Conservation (phyloP, 768 basidiomycete species). For the Paxillus involutus region DNA sequence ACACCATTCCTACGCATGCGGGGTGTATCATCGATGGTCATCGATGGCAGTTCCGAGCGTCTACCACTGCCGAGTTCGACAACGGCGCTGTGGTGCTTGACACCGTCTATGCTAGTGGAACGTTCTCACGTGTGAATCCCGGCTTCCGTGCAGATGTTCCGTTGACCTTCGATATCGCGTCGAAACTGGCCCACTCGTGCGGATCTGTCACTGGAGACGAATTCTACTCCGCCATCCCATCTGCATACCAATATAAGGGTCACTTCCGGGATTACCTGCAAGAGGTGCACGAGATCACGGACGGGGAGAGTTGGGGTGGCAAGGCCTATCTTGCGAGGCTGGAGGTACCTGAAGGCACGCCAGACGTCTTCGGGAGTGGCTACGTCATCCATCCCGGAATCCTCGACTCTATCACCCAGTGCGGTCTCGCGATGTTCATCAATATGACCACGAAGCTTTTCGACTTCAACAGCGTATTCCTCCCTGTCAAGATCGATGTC, state of each 20-base stretch:
- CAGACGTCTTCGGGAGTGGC: slow-evolving; percentile 9
- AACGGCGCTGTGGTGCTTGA: slow-evolving; percentile 10
- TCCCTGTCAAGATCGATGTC: slow-evolving; percentile 14
- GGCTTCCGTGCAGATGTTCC: slow-evolving; percentile 1
- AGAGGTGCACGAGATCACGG: slow-evolving; percentile 3
- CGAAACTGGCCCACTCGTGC: background rate
- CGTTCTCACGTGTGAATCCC: slow-evolving; percentile 9
- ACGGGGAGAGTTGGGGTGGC: slow-evolving; percentile 8
- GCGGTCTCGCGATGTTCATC: slow-evolving; percentile 12
- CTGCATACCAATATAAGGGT: slow-evolving; percentile 9
- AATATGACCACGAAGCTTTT: slow-evolving; percentile 12
- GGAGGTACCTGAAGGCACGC: slow-evolving; percentile 10
- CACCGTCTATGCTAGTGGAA: slow-evolving; percentile 11
- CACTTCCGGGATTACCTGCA: slow-evolving; percentile 14
- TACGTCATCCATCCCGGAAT: slow-evolving; percentile 23
- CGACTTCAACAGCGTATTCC: slow-evolving; percentile 11
- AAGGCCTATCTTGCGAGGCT: slow-evolving; percentile 12
- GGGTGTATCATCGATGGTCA: slow-evolving; percentile 11
- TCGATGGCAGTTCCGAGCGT: slow-evolving; percentile 15
- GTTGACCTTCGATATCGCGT: slow-evolving; percentile 4
- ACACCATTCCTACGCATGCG: slow-evolving; percentile 3
- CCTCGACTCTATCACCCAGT: slow-evolving; percentile 16
- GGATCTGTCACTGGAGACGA: slow-evolving; percentile 11
- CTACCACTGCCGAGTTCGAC: slow-evolving; percentile 5
- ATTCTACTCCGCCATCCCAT: slow-evolving; percentile 10